A percentile compares a stretch with the other conserved stretches of the same genome.
These are phyloP conservation scores for Salisapilia sapeloensis DNA, from an alignment of 352 stramenopile species.

Conservation along the genomic window DNA sequence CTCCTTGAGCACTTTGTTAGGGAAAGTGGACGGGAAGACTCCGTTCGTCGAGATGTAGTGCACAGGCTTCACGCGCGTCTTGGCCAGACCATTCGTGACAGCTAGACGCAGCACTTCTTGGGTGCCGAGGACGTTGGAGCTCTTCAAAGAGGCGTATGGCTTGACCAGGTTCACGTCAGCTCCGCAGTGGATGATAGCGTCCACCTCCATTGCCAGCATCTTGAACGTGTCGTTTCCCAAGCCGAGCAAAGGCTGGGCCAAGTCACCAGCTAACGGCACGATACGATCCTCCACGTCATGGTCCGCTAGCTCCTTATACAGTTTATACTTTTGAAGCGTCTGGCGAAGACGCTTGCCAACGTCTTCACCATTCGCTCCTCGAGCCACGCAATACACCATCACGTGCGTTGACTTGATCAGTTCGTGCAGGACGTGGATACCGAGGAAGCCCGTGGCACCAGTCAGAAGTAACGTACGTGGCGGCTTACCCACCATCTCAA, in stretches of 20 bases:
- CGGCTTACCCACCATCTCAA: constrained; percentile 51
- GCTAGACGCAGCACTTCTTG: constrained; percentile 80
- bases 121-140: constrained; percentile 81
- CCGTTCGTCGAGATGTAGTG: constrained; percentile 87
- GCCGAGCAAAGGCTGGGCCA: constrained; percentile 68
- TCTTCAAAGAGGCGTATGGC: constrained; percentile 74
- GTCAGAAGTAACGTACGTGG: constrained; percentile 79
- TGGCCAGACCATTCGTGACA: constrained; percentile 55
- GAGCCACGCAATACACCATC: constrained; percentile 73
- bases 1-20: constrained; percentile 15
- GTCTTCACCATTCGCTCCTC: constrained; percentile 23
- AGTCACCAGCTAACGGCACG: constrained; percentile 49
- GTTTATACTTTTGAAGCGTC: constrained; percentile 30
- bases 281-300: constrained; percentile 57
- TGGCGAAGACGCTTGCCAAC: constrained; percentile 35
- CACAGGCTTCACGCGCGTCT: constrained; percentile 67
- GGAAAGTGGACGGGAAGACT: constrained; percentile 55
- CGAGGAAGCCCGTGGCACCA: constrained; percentile 83
- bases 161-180: constrained; percentile 88
- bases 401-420: constrained; percentile 54
- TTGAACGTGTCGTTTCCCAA: constrained; percentile 74
- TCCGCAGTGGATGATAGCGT: constrained; percentile 85
- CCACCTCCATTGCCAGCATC: constrained; percentile 69
- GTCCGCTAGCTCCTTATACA: constrained; percentile 25
- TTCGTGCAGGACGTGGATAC: constrained; percentile 67